Percentiles rank a stretch among this genome's conserved stretches.
Conservation (phyloP, 345 rosid genomes). For the Gossypium australe region DNA sequence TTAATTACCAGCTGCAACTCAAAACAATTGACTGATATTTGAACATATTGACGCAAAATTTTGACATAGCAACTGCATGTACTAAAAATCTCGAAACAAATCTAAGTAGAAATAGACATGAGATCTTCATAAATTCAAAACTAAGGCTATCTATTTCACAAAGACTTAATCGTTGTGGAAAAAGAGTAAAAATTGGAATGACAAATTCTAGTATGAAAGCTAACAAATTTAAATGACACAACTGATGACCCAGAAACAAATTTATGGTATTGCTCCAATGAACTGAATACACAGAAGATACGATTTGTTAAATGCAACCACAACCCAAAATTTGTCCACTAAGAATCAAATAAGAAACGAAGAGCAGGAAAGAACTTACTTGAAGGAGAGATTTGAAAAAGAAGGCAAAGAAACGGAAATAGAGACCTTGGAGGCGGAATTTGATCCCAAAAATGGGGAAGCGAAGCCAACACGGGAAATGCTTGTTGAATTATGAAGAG, state of each 20-base stretch:
- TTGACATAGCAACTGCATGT: background rate
- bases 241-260: background rate
- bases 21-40: background rate
- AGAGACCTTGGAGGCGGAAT: slow-evolving; percentile 1
- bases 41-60: background rate
- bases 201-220: background rate
- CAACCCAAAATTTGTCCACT: background rate
- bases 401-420: slow-evolving; percentile 37
- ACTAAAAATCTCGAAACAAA: background rate
- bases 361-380: slow-evolving; percentile 24
- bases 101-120: background rate
- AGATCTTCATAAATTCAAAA: background rate
- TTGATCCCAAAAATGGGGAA: background rate
- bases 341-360: background rate
- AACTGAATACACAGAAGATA: background rate
- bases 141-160: background rate
- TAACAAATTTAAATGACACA: background rate
- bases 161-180: background rate
- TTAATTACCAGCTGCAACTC: background rate
- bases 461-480: slow-evolving; percentile 8
- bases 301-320: background rate
- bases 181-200: background rate
- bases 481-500: slow-evolving; percentile 14
- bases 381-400: slow-evolving; percentile 19
- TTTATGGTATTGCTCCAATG: background rate